phyloP scores from a whole-genome alignment of 2,329 filamentous ascomycete species.

The Purpureocillium lavendulum region DNA sequence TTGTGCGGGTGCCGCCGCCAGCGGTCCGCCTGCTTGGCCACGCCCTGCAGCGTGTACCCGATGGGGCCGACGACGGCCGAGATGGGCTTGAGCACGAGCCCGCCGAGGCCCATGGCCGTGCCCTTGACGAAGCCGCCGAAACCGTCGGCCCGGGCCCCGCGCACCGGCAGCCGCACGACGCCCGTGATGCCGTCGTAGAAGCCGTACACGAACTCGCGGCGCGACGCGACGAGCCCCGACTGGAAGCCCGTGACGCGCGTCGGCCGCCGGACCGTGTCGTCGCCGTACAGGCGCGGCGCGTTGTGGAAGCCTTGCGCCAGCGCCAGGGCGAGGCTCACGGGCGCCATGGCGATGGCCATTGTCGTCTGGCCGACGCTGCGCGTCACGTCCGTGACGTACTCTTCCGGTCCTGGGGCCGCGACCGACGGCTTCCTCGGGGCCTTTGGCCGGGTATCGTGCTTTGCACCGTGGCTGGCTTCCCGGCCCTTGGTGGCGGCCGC shows the following conservation, averaged over 20 bases:
- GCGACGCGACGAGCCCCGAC: slow-evolving; percentile 53
- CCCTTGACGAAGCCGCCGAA: slow-evolving; percentile 40
- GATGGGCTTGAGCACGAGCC: slow-evolving; percentile 57
- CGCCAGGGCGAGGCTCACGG: slow-evolving; percentile 52
- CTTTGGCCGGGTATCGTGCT: too few relatives aligned
- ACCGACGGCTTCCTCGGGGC: slow-evolving; percentile 5
- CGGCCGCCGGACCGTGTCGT: slow-evolving; percentile 58
- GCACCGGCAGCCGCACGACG: slow-evolving; percentile 49
- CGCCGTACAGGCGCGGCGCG: slow-evolving; percentile 60
- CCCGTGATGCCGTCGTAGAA: slow-evolving; percentile 59
- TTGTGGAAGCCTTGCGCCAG: slow-evolving; percentile 65
- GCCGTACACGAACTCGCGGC: slow-evolving; percentile 53
- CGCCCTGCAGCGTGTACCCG: slow-evolving; percentile 56
- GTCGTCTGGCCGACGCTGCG: slow-evolving; percentile 42
- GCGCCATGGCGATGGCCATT: slow-evolving; percentile 43
- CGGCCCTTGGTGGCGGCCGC: not conserved
- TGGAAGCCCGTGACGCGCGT: slow-evolving; percentile 56
- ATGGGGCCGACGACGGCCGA: slow-evolving; percentile 52
- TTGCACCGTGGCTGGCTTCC: too few relatives aligned
- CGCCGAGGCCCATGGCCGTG: slow-evolving; percentile 53
- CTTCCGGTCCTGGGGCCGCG: slow-evolving; percentile 9
- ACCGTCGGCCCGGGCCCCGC: slow-evolving; percentile 47
- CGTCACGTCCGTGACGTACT: slow-evolving; percentile 41
- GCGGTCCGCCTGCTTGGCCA: slow-evolving; percentile 51
- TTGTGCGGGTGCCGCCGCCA: slow-evolving; percentile 42